A percentile compares a stretch with the other conserved stretches of the same genome.
These are phyloP conservation scores for Penicillium sp. DNA, from an alignment of 2,329 filamentous ascomycete genomes.

Conservation along the genomic window DNA sequence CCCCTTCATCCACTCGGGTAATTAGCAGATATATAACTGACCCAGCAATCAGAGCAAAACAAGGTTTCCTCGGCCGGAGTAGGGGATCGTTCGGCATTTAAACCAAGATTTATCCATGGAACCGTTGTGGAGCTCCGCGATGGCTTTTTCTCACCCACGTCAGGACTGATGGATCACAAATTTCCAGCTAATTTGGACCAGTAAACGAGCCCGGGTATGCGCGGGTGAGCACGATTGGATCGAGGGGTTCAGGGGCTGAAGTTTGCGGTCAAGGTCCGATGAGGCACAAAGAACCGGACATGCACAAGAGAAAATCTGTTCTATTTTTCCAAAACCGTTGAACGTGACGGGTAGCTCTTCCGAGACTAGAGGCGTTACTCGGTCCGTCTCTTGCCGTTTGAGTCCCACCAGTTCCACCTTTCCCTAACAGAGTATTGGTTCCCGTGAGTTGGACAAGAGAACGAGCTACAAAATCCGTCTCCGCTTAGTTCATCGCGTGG, in stretches of 20 bases:
- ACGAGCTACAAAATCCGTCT: not conserved
- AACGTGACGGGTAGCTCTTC: not conserved
- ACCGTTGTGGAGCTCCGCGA: constrained; percentile 15
- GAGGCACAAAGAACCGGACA: not conserved
- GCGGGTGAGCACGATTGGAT: not conserved
- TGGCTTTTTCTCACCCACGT: constrained; percentile 2
- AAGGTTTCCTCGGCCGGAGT: constrained; percentile 19
- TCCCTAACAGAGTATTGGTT: not conserved
- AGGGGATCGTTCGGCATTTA: constrained; percentile 23
- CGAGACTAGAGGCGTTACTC: not conserved
- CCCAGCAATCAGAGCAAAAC: not conserved
- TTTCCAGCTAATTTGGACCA: not conserved
- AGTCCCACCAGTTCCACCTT: not conserved
- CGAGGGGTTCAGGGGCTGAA: not conserved
- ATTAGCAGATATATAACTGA: not conserved
- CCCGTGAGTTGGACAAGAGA: too few species aligned
- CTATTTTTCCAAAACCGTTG: not conserved
- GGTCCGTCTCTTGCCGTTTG: not conserved
- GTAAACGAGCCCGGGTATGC: not conserved
- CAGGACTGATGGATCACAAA: constrained; percentile 5
- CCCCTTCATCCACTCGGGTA: not conserved
- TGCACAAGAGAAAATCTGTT: too few species aligned
- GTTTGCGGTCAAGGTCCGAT: not conserved
- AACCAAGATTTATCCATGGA: constrained; percentile 5
- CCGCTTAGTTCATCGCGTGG: not conserved